Conservation (phyloP, 2,329 filamentous ascomycete species). For the Stemphylium beticola region DNA sequence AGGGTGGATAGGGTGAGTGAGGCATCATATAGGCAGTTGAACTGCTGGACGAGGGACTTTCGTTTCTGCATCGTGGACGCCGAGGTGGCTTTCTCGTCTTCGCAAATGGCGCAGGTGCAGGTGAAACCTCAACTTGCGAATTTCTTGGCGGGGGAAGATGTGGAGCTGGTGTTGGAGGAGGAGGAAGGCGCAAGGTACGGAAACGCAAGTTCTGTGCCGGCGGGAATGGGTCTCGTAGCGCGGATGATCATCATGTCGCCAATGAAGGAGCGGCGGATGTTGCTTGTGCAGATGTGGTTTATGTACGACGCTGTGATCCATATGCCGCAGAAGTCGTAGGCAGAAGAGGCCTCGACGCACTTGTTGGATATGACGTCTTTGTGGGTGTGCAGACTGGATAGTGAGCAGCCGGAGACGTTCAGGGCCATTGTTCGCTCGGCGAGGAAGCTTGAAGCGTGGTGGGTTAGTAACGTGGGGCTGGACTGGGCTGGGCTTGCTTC, state of each 20-base stretch:
- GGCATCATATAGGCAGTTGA: background rate
- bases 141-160: background rate
- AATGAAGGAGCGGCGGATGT: slow-evolving; percentile 46
- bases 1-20: background rate
- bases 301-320: slow-evolving; percentile 52
- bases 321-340: slow-evolving; percentile 39
- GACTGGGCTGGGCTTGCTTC: background rate
- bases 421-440: slow-evolving; percentile 51
- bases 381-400: slow-evolving; percentile 20
- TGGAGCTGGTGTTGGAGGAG: background rate
- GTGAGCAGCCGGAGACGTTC: slow-evolving; percentile 54
- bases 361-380: slow-evolving; percentile 9
- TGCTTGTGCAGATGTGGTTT: slow-evolving; percentile 53
- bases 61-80: slow-evolving; percentile 6
- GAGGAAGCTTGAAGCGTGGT: slow-evolving; percentile 47
- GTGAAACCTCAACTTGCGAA: slow-evolving; percentile 23
- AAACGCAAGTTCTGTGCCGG: slow-evolving; percentile 24
- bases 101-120: slow-evolving; percentile 26
- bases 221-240: slow-evolving; percentile 43
- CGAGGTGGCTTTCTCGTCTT: slow-evolving; percentile 15
- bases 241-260: slow-evolving; percentile 51
- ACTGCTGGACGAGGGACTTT: background rate
- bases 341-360: background rate
- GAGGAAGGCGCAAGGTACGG: slow-evolving; percentile 10
- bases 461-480: background rate